Base-by-base conservation (phyloP, 2,329 filamentous ascomycete species). In the Claviceps quebecensis region DNA sequence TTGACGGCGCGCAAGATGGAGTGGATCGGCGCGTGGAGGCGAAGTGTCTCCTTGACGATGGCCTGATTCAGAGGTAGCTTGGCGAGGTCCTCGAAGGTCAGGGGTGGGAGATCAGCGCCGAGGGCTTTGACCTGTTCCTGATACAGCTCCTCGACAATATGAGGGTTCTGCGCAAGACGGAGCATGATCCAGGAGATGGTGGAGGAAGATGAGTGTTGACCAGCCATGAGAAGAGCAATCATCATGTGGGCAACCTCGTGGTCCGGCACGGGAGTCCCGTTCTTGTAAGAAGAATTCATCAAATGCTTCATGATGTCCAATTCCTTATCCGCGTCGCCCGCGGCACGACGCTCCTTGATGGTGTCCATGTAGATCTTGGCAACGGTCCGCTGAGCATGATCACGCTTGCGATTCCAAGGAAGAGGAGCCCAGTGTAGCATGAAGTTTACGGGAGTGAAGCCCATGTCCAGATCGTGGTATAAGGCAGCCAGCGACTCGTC, bases 1-100 rank as follows among this genome's bases (percentile, higher is more conserved):
- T 91, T 95, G 66, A 95, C 91, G 60, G 87, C 86, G 60, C 90
- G 87, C 76, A 97, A 80, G 63, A 97, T 95, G 48, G 87, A 93
- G 76, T 96, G 90, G 62, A 97, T 96, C 1, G 90, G 90, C 1
- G 89, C 86, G 67, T 96, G 87, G 16, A 96, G 75, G 56, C 90
- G 86, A 40, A 96, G 83, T 2, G 90, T 95, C 70, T 96, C 90
- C 72, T 91, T 93, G 69, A 96, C 78, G 56, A 94, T 83, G 60
- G 87, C 84, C 60, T 83, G 76, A 72, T 95, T 87, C 19, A 96
- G 79, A 47, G 87, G 81, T 37, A 96, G 77, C 67, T 84, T 84
- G 58, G 83, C 74, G 16, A 96, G 77, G 57, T 84, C 78, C 57
- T 95, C 90, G 64, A 85, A 91, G 47, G 76, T 79, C 46, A 95